A percentile compares a stretch with the other conserved stretches of the same genome.
Conservation (phyloP, 2,329 filamentous ascomycete genomes). For the Aureobasidium sp. region DNA sequence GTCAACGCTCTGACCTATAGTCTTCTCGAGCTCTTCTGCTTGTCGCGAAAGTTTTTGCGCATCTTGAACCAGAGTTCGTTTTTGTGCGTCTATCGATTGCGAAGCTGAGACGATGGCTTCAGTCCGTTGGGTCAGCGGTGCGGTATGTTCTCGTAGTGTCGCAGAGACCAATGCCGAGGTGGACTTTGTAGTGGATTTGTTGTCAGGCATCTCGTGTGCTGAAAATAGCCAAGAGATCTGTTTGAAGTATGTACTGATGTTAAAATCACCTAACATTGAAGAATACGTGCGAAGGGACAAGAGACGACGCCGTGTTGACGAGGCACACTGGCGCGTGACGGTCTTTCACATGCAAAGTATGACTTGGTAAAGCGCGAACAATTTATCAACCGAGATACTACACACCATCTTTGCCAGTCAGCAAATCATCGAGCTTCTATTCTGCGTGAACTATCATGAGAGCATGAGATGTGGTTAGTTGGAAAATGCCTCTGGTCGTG, state of each 20-base stretch:
- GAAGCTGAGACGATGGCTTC: slow-evolving; percentile 2
- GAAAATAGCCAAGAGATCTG: not conserved
- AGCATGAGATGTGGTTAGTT: not conserved
- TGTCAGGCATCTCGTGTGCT: not conserved
- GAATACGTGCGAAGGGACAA: not conserved
- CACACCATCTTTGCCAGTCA: not conserved
- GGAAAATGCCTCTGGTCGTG: not conserved
- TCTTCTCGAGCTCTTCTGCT: not conserved
- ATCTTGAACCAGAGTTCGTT: not conserved
- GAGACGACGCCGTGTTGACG: not conserved
- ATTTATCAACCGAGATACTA: not conserved
- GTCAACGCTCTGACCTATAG: slow-evolving; percentile 23
- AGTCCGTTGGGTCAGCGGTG: slow-evolving; percentile 1
- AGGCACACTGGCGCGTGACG: not conserved
- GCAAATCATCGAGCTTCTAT: not conserved
- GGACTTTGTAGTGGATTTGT: not conserved
- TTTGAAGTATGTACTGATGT: not conserved
- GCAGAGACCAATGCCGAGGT: not conserved
- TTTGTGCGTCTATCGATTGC: not conserved
- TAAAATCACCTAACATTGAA: not conserved
- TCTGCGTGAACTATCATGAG: not conserved
- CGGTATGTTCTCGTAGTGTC: not conserved
- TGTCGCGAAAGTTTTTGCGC: slow-evolving; percentile 1
- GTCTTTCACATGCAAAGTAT: slow-evolving; percentile 1
- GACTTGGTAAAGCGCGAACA: not conserved